Base-by-base conservation (phyloP, 2,329 filamentous ascomycete species). In the Aspergillus fumigatus region DNA sequence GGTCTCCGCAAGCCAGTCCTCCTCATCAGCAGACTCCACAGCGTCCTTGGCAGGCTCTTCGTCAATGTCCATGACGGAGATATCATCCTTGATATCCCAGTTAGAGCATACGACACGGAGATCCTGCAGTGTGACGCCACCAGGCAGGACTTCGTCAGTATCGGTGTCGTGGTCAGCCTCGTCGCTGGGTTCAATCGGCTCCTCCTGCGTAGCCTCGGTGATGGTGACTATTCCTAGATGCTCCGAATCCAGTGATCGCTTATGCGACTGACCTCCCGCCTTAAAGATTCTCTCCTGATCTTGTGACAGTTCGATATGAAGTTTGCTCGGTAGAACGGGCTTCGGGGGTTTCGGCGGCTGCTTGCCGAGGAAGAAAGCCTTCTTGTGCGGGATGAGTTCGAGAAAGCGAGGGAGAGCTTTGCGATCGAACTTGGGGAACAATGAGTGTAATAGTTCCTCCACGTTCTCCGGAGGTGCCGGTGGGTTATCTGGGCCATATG, bases 241-340 rank as follows among this genome's bases (percentile, higher is more conserved):
- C 48, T 85, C 82, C 10, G 80, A 70, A 54, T 80, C 77, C 7
- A 77, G 73, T 10, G 74, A 72, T 27, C 77, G 74, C 62, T 83
- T 81, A 41, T 79, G 77, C 1, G 82, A 80, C 26, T 85, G 81
- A 0, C 86, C 86, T 0, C 85, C 81, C n/a, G 93, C 84, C 55
- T 87, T 86, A 71, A 97, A 99, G 26, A 83, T 80, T 65, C 92
- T 91, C 72, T 96, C 90, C 63, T 96, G 89, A 65, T 97, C 94
- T 49, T 84, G 82, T 2, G 90, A 88, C 35, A 97, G 79, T 59
- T 99, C 94, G 14, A 99, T 80, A 59, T 86, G 92, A 55, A 96
- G 82, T 73, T 99, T 99, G 21, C 88, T 92, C 0, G 92, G 91
- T 4, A 92, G 83, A 3, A 97, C 81, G 17, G 90, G 81, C 73